phyloP scores from a whole-genome alignment of 805 yeast genomes.

The Lipomyces kockii region DNA sequence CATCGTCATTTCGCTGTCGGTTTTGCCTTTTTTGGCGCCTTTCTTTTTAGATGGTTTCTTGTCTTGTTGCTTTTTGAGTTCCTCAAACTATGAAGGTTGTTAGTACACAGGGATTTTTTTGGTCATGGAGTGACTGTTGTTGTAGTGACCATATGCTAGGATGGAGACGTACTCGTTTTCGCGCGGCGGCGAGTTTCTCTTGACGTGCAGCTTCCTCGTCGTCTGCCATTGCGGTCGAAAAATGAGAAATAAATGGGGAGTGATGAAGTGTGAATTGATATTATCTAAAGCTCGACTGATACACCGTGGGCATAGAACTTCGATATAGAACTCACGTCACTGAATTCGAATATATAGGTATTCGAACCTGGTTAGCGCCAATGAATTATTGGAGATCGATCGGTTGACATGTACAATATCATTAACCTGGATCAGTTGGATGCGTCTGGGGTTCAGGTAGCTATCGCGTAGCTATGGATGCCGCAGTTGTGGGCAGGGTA shows the following conservation, averaged over 20 bases:
- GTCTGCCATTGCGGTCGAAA: slow-evolving; percentile 19
- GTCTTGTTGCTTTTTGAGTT: slow-evolving; percentile 62
- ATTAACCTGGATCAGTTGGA: too few relatives aligned
- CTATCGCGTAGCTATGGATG: neutral
- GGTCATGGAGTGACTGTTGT: neutral
- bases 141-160: neutral
- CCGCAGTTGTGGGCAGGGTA: neutral
- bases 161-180: slow-evolving; percentile 56
- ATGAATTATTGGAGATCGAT: neutral
- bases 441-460: too few relatives aligned
- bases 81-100: slow-evolving; percentile 54
- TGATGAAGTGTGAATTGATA: too few relatives aligned
- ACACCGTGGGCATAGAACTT: too few relatives aligned
- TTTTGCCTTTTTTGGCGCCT: slow-evolving; percentile 20
- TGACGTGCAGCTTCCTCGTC: slow-evolving; percentile 50
- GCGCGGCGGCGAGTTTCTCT: slow-evolving; percentile 73
- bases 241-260: too few relatives aligned
- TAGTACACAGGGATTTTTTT: too few relatives aligned
- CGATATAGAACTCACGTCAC: too few relatives aligned
- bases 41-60: slow-evolving; percentile 48
- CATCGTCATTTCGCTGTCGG: slow-evolving; percentile 6
- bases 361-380: neutral
- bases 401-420: neutral
- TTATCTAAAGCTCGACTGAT: too few relatives aligned
- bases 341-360: neutral